Conservation (phyloP, 2,329 filamentous ascomycete species). For the Trichophyton mentagrophytes region DNA sequence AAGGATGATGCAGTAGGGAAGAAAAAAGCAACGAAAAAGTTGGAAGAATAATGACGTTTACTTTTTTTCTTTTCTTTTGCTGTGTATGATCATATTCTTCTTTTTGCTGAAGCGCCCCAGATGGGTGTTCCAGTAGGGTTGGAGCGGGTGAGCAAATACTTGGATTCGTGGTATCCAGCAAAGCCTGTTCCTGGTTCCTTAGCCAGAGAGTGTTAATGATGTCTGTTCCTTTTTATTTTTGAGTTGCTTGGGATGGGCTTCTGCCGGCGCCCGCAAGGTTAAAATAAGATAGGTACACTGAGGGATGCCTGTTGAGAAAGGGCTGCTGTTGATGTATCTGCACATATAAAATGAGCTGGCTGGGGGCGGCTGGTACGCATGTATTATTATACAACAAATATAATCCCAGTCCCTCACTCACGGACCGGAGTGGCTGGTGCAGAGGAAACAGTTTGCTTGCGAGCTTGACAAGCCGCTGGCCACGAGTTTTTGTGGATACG, state of each 20-base stretch:
- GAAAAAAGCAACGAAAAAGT: neutral
- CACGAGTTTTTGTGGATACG: neutral
- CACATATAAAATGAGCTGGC: neutral
- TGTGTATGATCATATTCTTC: neutral
- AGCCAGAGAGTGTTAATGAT: neutral
- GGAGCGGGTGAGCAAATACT: neutral
- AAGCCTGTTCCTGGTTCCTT: slow-evolving; percentile 1
- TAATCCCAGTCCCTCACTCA: neutral
- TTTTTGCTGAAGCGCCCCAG: neutral
- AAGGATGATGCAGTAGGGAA: neutral
- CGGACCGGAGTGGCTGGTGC: neutral
- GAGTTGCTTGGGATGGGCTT: neutral
- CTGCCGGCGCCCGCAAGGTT: neutral
- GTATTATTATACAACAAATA: neutral
- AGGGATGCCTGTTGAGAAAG: neutral
- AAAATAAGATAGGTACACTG: neutral
- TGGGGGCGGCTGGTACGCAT: neutral
- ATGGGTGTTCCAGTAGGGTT: neutral
- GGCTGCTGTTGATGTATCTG: neutral
- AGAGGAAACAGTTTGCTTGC: neutral
- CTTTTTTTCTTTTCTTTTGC: neutral
- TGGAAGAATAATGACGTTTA: neutral
- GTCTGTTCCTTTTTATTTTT: neutral
- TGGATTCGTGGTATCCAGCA: neutral
- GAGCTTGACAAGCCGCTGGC: neutral